phyloP scores from a whole-genome alignment of 2,329 filamentous ascomycete species.

The Aspergillus latus region DNA sequence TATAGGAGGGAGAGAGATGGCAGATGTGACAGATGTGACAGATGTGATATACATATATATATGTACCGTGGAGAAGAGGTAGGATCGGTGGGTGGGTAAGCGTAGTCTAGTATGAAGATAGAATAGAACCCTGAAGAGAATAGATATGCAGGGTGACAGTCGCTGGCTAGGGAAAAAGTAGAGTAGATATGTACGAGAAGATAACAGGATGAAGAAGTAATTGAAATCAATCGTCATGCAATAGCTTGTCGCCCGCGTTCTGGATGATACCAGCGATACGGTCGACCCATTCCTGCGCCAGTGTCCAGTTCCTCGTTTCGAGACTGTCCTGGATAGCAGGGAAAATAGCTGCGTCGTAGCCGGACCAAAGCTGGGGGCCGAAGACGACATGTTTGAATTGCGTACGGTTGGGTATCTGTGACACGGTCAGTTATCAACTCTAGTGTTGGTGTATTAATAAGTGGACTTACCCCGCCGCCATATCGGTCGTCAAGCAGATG shows the following conservation, averaged over 20 bases:
- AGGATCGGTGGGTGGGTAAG: background rate
- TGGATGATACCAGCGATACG: slow-evolving; percentile 69
- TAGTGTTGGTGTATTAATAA: background rate
- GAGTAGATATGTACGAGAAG: slow-evolving; percentile 1
- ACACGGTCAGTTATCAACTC: slow-evolving; percentile 17
- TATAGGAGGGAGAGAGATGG: background rate
- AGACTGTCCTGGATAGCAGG: slow-evolving; percentile 83
- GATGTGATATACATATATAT: slow-evolving; percentile 8
- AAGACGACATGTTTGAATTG: slow-evolving; percentile 95
- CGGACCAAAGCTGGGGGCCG: slow-evolving; percentile 76
- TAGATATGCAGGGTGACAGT: slow-evolving; percentile 3
- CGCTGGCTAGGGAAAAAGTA: background rate
- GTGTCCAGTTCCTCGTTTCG: slow-evolving; percentile 66
- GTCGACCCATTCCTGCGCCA: slow-evolving; percentile 66
- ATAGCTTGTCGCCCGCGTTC: slow-evolving; percentile 56
- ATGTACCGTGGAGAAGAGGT: slow-evolving; percentile 1
- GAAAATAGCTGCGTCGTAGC: slow-evolving; percentile 67
- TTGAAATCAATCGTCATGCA: slow-evolving; percentile 28
- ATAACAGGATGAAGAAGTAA: background rate
- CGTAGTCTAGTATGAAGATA: background rate
- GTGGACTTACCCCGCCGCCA: slow-evolving; percentile 68
- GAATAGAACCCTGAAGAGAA: background rate
- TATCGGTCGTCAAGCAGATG: slow-evolving; percentile 73
- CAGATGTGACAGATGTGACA: background rate
- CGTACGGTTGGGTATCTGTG: slow-evolving; percentile 74